Conservation (phyloP, 1,284 basidiomycete species). For the Puccinia coronata region DNA sequence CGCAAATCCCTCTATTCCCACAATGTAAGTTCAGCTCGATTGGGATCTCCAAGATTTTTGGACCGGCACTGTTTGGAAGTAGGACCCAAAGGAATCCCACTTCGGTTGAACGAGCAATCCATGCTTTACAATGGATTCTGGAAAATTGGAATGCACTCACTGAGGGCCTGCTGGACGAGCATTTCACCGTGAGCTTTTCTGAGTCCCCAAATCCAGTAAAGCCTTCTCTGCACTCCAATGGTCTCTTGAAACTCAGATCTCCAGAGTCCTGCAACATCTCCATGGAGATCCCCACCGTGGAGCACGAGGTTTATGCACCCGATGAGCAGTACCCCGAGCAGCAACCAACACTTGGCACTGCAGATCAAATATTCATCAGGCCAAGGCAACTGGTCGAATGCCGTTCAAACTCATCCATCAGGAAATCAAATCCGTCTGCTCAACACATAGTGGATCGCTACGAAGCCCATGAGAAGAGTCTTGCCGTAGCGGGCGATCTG, state of each 20-base stretch:
- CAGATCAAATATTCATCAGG: background rate
- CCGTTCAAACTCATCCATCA: conserved; percentile 6
- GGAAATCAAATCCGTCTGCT: conserved; percentile 1
- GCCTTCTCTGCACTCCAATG: background rate
- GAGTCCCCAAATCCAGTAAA: background rate
- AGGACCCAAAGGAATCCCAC: conserved; percentile 43
- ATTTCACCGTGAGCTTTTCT: conserved; percentile 1
- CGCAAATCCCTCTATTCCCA: conserved; percentile 58
- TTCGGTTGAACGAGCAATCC: background rate
- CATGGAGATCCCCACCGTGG: background rate
- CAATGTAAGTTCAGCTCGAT: conserved; percentile 58
- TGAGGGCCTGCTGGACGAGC: conserved; percentile 32
- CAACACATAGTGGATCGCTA: conserved; percentile 46
- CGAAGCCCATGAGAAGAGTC: conserved; percentile 34
- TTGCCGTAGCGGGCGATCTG: background rate
- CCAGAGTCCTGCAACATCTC: background rate
- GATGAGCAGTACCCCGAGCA: background rate
- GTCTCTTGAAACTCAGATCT: background rate
- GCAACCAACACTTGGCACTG: background rate
- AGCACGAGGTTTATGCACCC: background rate
- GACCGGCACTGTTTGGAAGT: conserved; percentile 56
- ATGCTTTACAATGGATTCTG: conserved; percentile 36
- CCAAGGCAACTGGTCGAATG: background rate
- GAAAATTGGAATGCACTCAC: conserved; percentile 42
- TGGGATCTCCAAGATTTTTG: conserved; percentile 59